Conservation (phyloP, 2,329 filamentous ascomycete species). For the Aspergillus candidus region DNA sequence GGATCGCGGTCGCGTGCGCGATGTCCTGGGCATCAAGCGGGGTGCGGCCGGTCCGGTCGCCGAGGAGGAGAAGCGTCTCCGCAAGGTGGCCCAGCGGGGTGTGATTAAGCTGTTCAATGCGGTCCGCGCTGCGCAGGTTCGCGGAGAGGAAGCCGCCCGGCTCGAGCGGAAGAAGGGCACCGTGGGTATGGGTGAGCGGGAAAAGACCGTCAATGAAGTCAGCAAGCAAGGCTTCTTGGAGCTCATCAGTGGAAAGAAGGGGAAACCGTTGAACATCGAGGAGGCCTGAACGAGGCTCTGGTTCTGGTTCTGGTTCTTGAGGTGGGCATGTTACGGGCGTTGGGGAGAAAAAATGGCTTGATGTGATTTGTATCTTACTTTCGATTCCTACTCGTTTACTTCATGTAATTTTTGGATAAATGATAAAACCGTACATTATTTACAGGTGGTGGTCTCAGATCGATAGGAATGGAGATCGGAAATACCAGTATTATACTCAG, state of each 20-base stretch:
- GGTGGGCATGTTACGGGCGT: slow-evolving; percentile 31
- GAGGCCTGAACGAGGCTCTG: slow-evolving; percentile 31
- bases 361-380: slow-evolving; percentile 7
- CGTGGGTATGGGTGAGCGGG: slow-evolving; percentile 70
- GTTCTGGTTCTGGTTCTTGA: slow-evolving; percentile 7
- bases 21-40: slow-evolving; percentile 65
- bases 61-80: slow-evolving; percentile 70
- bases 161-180: slow-evolving; percentile 64
- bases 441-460: slow-evolving; percentile 13
- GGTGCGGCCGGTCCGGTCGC: slow-evolving; percentile 48
- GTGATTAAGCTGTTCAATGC: slow-evolving; percentile 97
- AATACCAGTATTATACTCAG: slow-evolving; percentile 23
- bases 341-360: slow-evolving; percentile 8
- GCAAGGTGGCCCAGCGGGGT: slow-evolving; percentile 85
- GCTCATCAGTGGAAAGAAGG: slow-evolving; percentile 62
- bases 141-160: slow-evolving; percentile 67
- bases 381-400: slow-evolving; percentile 12
- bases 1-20: slow-evolving; percentile 82
- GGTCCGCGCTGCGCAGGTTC: slow-evolving; percentile 84
- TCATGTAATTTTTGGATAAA: slow-evolving; percentile 18
- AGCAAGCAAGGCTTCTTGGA: slow-evolving; percentile 95
- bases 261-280: slow-evolving; percentile 42
- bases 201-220: slow-evolving; percentile 91
- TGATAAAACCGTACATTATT: slow-evolving; percentile 22
- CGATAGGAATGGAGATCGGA: slow-evolving; percentile 21